Percentiles rank a stretch among this genome's conserved stretches.
Evolutionary conservation across 2,329 filamentous ascomycete species (phyloP).

Genomic region (Ceratocystis cubensis): DNA sequence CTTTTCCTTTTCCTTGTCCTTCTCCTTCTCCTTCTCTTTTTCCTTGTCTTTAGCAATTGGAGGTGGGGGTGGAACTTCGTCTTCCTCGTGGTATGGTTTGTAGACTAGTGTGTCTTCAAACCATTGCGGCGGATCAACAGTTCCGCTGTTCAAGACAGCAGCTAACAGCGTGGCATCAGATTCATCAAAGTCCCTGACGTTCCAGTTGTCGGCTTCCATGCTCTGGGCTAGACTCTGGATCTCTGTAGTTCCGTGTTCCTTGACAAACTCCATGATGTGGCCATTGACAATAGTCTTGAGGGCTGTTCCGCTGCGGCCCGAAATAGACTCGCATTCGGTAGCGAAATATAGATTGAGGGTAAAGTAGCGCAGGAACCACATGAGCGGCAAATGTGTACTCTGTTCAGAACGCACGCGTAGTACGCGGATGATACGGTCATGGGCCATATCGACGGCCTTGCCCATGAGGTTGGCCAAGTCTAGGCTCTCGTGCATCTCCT

Average conservation of each 20-base stretch:
- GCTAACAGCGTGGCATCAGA: slow-evolving; percentile 47
- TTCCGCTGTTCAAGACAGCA: slow-evolving; percentile 56
- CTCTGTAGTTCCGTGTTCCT: slow-evolving; percentile 55
- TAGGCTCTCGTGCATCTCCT: slow-evolving; percentile 63
- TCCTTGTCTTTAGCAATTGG: slow-evolving; percentile 39
- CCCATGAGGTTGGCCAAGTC: slow-evolving; percentile 68
- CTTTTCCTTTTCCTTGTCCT: slow-evolving; percentile 49
- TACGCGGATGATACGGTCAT: slow-evolving; percentile 63
- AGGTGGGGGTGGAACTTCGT: slow-evolving; percentile 27
- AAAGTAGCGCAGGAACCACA: slow-evolving; percentile 68
- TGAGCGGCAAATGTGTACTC: slow-evolving; percentile 52
- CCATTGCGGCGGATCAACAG: slow-evolving; percentile 57
- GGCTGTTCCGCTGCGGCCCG: slow-evolving; percentile 60
- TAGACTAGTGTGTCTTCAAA: slow-evolving; percentile 47
- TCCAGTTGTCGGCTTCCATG: slow-evolving; percentile 74
- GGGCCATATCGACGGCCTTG: slow-evolving; percentile 67
- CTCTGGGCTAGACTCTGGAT: slow-evolving; percentile 61
- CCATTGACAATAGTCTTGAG: slow-evolving; percentile 69
- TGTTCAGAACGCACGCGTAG: slow-evolving; percentile 67
- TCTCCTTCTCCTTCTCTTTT: slow-evolving; percentile 47
- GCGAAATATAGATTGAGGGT: slow-evolving; percentile 71
- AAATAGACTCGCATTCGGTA: slow-evolving; percentile 76
- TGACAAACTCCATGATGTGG: slow-evolving; percentile 71
- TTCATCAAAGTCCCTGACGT: slow-evolving; percentile 60
- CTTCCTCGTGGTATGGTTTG: slow-evolving; percentile 33